These are phyloP conservation scores for Acanthamoeba lenticulata DNA, from an alignment of 208 protist genomes.

Conservation along the genomic window DNA sequence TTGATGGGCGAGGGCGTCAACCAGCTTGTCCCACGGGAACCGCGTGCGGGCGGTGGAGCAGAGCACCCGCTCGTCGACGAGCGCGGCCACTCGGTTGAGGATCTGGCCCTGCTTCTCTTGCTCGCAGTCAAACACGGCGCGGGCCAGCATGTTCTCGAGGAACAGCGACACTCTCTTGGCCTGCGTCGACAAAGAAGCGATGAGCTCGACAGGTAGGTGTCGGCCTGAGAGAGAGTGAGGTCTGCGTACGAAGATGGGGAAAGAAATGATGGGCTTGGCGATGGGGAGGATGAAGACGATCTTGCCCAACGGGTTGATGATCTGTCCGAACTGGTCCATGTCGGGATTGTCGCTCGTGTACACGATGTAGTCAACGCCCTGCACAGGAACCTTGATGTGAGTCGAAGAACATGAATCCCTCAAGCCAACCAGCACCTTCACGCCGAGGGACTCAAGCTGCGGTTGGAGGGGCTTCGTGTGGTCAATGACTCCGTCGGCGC, in stretches of 20 bases:
- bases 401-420: background rate
- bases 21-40: background rate
- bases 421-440: no score
- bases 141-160: background rate
- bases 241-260: background rate
- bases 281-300: background rate
- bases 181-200: background rate
- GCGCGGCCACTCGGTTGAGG: background rate
- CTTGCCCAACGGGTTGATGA: conserved; percentile 23
- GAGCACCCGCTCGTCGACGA: background rate
- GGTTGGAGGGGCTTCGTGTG: background rate
- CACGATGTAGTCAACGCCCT: background rate
- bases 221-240: background rate
- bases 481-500: background rate
- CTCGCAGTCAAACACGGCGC: background rate
- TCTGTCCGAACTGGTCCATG: background rate
- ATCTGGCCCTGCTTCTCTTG: background rate
- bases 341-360: background rate
- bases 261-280: background rate
- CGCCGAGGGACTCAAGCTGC: background rate
- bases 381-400: background rate
- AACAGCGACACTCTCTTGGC: background rate
- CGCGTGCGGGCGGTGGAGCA: background rate
- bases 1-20: background rate
- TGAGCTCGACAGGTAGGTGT: background rate